Conservation (phyloP, 768 basidiomycete genomes). For the Tylopilus felleus region DNA sequence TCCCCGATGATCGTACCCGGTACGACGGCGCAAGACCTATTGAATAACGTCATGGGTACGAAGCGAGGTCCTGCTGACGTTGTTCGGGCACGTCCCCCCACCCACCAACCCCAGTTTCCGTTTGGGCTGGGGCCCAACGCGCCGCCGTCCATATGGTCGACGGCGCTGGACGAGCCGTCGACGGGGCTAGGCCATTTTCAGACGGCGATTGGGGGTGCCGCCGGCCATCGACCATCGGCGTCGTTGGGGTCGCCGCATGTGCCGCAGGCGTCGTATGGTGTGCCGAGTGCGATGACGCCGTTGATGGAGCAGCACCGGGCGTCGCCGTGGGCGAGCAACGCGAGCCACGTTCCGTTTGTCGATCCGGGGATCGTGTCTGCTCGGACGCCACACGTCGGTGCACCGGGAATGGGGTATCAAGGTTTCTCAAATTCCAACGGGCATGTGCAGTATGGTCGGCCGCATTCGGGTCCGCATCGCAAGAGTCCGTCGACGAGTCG, state of each 20-base stretch:
- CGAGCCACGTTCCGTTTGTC: constrained; percentile 6
- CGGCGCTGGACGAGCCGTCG: constrained; percentile 42
- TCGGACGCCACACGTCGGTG: neutral
- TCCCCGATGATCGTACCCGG: constrained; percentile 21
- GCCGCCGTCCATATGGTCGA: constrained; percentile 59
- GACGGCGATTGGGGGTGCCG: neutral
- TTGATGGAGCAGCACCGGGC: constrained; percentile 8
- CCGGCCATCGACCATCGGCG: constrained; percentile 13
- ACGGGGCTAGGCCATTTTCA: constrained; percentile 7
- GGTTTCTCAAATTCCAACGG: constrained; percentile 3
- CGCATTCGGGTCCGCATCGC: constrained; percentile 16
- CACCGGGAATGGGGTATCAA: constrained; percentile 8
- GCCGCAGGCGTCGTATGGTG: constrained; percentile 12
- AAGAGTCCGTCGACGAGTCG: constrained; percentile 20
- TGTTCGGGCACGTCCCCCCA: constrained; percentile 10
- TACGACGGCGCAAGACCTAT: constrained; percentile 66
- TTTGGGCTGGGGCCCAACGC: constrained; percentile 51
- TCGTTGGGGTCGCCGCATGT: constrained; percentile 17
- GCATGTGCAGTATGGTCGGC: constrained; percentile 11
- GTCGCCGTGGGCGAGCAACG: constrained; percentile 12
- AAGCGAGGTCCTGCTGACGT: constrained; percentile 20
- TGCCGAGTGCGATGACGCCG: constrained; percentile 8
- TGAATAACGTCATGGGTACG: constrained; percentile 41
- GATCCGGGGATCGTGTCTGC: constrained; percentile 26
- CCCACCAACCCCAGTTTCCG: constrained; percentile 40